Conservation (phyloP, 352 stramenopile species). For the Phytophthora capsici region DNA sequence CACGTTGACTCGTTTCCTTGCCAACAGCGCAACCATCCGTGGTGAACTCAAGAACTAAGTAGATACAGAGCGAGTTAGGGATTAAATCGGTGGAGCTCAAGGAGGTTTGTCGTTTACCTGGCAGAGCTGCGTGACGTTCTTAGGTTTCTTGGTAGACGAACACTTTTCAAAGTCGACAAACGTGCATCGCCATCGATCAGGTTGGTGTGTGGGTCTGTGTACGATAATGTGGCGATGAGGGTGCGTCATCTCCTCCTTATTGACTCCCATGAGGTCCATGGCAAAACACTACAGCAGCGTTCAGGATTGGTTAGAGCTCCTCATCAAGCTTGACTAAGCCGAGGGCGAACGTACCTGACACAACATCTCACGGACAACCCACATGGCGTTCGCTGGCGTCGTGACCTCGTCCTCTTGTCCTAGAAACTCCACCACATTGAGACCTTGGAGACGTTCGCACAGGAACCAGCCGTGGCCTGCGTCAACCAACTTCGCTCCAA, state of each 20-base stretch:
- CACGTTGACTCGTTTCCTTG: conserved; percentile 47
- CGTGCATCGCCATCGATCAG: conserved; percentile 49
- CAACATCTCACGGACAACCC: conserved; percentile 68
- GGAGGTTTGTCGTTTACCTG: conserved; percentile 41
- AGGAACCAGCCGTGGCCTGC: conserved; percentile 62
- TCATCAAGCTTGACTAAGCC: background rate
- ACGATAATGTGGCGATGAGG: conserved; percentile 79
- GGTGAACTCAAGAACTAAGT: conserved; percentile 72
- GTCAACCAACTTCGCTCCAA: conserved; percentile 55
- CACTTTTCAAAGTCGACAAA: conserved; percentile 88
- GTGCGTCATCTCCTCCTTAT: conserved; percentile 87
- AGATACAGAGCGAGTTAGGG: background rate
- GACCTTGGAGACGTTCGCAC: conserved; percentile 62
- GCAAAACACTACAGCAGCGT: conserved; percentile 58
- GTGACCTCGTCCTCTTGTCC: conserved; percentile 24
- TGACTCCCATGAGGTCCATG: conserved; percentile 75
- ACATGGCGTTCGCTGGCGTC: conserved; percentile 44
- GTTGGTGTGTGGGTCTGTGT: conserved; percentile 19
- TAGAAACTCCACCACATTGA: conserved; percentile 72
- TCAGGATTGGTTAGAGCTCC: background rate
- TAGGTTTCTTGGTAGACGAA: conserved; percentile 63
- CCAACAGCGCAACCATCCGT: conserved; percentile 58
- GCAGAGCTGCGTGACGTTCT: conserved; percentile 83
- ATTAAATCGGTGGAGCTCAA: no score
- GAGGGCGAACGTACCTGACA: conserved; percentile 41